Evolutionary conservation across 495 filamentous ascomycete genomes (phyloP), one percentile per base, ranked within the genome.

Genomic region (Lichenothelia convexa): DNA sequence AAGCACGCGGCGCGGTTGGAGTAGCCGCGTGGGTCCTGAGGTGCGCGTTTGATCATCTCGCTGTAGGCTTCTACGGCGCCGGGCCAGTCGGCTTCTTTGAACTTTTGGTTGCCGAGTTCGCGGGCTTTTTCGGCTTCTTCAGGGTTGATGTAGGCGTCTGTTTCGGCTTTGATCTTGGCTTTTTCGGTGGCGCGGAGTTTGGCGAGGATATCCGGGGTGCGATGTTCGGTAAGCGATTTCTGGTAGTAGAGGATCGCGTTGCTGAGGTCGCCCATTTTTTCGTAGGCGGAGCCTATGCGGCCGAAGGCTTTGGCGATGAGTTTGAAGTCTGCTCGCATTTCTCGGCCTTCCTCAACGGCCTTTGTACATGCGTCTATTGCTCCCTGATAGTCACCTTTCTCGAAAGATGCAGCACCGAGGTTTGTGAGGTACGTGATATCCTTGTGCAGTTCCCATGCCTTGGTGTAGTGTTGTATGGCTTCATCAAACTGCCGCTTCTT

Each of bases 361-460:
- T 78, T 73, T 47, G 83, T 71, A 61, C 89, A 95, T 21, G 72
- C 64, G 41, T 85, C 78, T 43, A 99, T 84, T 47, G 78, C 71
- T 20, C 74, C 78, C 49, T 92, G 65, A 53, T 80, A 83, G 45
- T 95, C 87, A 34, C 83, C 85, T 64, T 93, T 93, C 57, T 99
- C 89, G 52, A 83, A 95, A 44, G 91, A 72, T 30, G 89, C 89
- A 3, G 89, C 91, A 42, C 85, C 82, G 18, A 85, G 67, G 59
- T 99, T 99, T 63, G 92, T 95, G 43, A 95, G 64, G 56, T 95
- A 99, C 11, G 85, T 89, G 50, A 95, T 86, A 45, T 99, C 89
- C 65, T 93, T 85, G 71, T 86, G 63, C 32, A 87, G 44, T 33
- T 86, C 80, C 91, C 91, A 99, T 2, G 89, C 89, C 54, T 91